Percentiles rank a stretch among this genome's conserved stretches.
Evolutionary conservation across 257 asterid species (phyloP).

Genomic region (Leptodermis oblonga): DNA sequence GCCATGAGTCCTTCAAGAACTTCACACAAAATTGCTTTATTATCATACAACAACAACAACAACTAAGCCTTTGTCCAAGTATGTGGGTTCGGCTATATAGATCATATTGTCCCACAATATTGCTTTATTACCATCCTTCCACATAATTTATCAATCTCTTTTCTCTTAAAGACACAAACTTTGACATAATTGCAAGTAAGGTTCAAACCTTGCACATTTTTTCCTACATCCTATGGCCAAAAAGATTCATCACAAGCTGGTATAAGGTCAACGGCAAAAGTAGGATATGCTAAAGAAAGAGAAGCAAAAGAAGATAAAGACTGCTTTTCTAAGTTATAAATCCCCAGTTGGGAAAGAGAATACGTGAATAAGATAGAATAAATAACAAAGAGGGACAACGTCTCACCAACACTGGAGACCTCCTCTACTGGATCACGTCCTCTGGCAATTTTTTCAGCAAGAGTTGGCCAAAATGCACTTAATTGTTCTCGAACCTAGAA

Average conservation of each 20-base stretch:
- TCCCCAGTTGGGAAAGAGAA: background rate
- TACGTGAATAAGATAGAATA: background rate
- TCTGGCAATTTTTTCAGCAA: slow-evolving; percentile 48
- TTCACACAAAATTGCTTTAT: too few relatives aligned
- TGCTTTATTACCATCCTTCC: background rate
- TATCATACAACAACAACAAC: too few relatives aligned
- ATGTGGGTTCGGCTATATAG: too few relatives aligned
- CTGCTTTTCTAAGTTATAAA: background rate
- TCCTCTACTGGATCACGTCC: slow-evolving; percentile 28
- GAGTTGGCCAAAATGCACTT: slow-evolving; percentile 67
- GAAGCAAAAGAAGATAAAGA: background rate
- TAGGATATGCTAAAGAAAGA: too few relatives aligned
- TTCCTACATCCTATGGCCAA: background rate
- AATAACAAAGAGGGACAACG: slow-evolving; percentile 9
- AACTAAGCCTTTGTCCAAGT: too few relatives aligned
- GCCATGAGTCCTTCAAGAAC: too few relatives aligned
- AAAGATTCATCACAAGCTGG: background rate
- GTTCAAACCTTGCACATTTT: background rate
- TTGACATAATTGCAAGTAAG: too few relatives aligned
- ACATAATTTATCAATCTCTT: background rate
- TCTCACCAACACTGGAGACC: slow-evolving; percentile 53
- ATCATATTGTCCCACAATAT: too few relatives aligned
- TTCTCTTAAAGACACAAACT: background rate
- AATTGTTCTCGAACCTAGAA: slow-evolving; percentile 59
- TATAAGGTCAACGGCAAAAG: too few relatives aligned